phyloP scores from a whole-genome alignment of 495 filamentous ascomycete species.

The Pyrenula aspistea region DNA sequence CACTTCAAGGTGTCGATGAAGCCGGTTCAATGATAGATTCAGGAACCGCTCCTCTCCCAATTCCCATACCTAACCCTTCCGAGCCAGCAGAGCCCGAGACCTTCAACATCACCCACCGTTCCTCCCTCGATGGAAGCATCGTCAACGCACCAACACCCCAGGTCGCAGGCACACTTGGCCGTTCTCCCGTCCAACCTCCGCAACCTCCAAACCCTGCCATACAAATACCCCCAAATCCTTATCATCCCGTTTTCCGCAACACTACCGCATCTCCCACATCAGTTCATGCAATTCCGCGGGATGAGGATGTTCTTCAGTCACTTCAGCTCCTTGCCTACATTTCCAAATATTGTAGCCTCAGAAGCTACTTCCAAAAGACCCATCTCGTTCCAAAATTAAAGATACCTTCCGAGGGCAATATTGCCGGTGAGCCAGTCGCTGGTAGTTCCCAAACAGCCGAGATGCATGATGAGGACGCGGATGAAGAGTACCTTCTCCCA shows the following conservation, averaged over 20 bases:
- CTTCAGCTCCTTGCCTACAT: constrained; percentile 96
- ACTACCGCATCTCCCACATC: constrained; percentile 50
- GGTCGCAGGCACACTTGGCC: constrained; percentile 49
- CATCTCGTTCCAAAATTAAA: constrained; percentile 89
- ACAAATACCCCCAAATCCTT: constrained; percentile 46
- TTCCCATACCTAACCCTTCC: constrained; percentile 67
- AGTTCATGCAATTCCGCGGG: constrained; percentile 79
- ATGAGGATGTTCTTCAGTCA: constrained; percentile 96
- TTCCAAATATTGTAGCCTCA: constrained; percentile 94
- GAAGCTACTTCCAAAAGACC: constrained; percentile 87
- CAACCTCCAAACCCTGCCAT: constrained; percentile 61
- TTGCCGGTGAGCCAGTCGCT: constrained; percentile 56
- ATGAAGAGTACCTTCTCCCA: constrained; percentile 84
- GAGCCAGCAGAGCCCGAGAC: constrained; percentile 76
- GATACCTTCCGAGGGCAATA: constrained; percentile 70
- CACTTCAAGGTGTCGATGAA: constrained; percentile 69
- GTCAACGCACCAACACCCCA: constrained; percentile 51
- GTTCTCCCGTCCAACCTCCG: constrained; percentile 66
- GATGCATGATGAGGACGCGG: constrained; percentile 45
- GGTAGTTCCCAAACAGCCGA: constrained; percentile 16
- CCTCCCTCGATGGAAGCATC: constrained; percentile 75
- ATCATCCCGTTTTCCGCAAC: constrained; percentile 66
- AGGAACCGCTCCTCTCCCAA: constrained; percentile 58
- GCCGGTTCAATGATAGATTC: constrained; percentile 63
- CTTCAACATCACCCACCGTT: constrained; percentile 93